A percentile compares a stretch with the other conserved stretches of the same genome.
Conservation (phyloP, 352 stramenopile species). For the Albugo laibachii region DNA sequence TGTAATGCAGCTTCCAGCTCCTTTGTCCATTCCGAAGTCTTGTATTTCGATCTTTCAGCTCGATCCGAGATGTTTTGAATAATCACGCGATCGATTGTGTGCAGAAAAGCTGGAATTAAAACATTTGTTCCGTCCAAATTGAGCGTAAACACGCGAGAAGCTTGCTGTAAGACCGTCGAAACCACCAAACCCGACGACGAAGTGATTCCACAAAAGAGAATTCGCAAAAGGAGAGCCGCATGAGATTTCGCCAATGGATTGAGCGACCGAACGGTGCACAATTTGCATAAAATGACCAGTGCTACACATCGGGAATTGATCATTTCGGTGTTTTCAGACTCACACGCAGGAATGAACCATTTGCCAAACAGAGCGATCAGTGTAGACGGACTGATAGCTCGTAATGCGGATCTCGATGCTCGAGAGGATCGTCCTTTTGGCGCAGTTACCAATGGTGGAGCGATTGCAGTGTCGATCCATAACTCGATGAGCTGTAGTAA, state of each 20-base stretch:
- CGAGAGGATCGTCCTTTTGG: no score
- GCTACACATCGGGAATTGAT: conserved; percentile 59
- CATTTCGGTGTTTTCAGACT: conserved; percentile 40
- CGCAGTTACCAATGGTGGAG: conserved; percentile 22
- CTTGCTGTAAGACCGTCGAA: conserved; percentile 59
- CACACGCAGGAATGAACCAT: conserved; percentile 73
- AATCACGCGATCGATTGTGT: conserved; percentile 68
- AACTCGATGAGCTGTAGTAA: conserved; percentile 54
- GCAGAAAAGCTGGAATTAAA: conserved; percentile 59
- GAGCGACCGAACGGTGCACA: conserved; percentile 12
- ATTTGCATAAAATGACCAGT: conserved; percentile 57
- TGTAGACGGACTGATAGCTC: conserved; percentile 61
- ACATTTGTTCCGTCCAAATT: conserved; percentile 62
- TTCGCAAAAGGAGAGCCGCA: conserved; percentile 31
- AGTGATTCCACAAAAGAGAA: conserved; percentile 62
- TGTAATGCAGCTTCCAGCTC: conserved; percentile 56
- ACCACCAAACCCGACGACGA: conserved; percentile 51
- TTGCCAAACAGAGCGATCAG: conserved; percentile 69
- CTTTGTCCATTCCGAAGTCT: conserved; percentile 57
- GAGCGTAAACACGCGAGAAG: conserved; percentile 50
- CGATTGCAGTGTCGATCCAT: conserved; percentile 69
- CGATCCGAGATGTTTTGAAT: conserved; percentile 59
- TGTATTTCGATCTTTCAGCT: conserved; percentile 23
- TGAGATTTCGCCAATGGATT: conserved; percentile 42
- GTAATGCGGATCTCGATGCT: conserved; percentile 16